Evolutionary conservation across 345 rosid genomes (phyloP), one percentile per base, ranked within the genome.

Genomic region (Cochlearia excelsa): DNA sequence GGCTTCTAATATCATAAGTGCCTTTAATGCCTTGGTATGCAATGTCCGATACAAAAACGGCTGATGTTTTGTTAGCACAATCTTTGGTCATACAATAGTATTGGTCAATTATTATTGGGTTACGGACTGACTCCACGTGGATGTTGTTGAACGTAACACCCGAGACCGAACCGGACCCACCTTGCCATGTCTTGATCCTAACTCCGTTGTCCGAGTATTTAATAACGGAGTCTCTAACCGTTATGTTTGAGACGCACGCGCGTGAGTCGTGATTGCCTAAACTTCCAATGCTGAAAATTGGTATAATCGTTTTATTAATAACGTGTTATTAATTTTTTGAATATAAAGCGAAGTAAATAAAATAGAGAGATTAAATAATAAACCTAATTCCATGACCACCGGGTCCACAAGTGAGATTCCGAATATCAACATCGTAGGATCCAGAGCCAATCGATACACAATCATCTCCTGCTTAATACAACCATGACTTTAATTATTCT

Each of bases 131-230:
- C 54, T 82, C 91, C 92, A 90, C 84, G 68, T 79, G 92, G 67
- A 93, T 90, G 68, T 87, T 85, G 59, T 75, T 63, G 83, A 89
- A 93, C 41, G 79, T 85, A 37, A 90, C 70, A 34, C 81, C 82
- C 30, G 87, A 74, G 3, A 90, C 99, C 2, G 90, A 75, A 39
- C 99, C 99, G 0, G 88, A 89, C 9, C 97, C 97, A 11, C 97
- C 97, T 78, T 89, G 99, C 99, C 99, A 94, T 40, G 99, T 90
- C 74, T 94, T 94, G 82, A 94, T 94, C 50, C 99, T 72, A 5
- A 90, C 93, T 40, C 99, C 99, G 8, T 94, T 94, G 42, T 75
- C 83, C 1, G 97, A 81, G 8, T 48, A 64, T 71, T 74, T 90
- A 16, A 93, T 87, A 57, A 78, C 69, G 0, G 97, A 86, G 77